Conservation (phyloP, 2,329 filamentous ascomycete species). For the Diaporthe australafricana region DNA sequence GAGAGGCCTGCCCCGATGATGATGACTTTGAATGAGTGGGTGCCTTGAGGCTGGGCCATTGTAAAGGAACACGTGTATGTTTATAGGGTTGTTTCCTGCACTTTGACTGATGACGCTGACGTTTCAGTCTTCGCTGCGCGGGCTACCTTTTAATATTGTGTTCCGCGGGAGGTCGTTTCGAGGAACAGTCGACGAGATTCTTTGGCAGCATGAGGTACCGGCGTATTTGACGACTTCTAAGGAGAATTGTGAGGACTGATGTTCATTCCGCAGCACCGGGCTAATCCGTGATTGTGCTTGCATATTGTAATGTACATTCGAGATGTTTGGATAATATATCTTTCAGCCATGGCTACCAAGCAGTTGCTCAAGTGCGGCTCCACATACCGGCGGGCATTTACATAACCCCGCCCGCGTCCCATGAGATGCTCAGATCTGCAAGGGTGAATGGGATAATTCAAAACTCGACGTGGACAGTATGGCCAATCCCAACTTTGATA, state of each 20-base stretch:
- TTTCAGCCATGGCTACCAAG: too few relatives aligned
- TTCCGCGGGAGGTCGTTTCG: background rate
- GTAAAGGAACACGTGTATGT: too few relatives aligned
- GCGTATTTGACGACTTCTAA: background rate
- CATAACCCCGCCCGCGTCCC: background rate
- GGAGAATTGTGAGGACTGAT: too few relatives aligned
- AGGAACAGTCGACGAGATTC: too few relatives aligned
- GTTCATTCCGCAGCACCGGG: background rate
- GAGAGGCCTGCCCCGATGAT: background rate
- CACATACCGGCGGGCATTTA: constrained; percentile 19
- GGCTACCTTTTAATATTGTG: background rate
- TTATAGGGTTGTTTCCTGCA: too few relatives aligned
- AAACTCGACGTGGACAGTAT: background rate
- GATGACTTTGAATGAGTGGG: background rate
- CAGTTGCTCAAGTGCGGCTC: background rate
- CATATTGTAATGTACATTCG: background rate
- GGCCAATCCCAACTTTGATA: background rate
- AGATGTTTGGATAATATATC: too few relatives aligned
- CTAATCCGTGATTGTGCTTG: background rate
- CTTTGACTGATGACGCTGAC: too few relatives aligned
- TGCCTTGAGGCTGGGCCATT: background rate
- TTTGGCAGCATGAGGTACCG: background rate
- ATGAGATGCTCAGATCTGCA: background rate
- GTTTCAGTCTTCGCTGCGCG: background rate
- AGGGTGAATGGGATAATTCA: background rate